Percentiles rank a stretch among this genome's conserved stretches.
Conservation (phyloP, 2,329 filamentous ascomycete genomes). For the Neonectria faginata region DNA sequence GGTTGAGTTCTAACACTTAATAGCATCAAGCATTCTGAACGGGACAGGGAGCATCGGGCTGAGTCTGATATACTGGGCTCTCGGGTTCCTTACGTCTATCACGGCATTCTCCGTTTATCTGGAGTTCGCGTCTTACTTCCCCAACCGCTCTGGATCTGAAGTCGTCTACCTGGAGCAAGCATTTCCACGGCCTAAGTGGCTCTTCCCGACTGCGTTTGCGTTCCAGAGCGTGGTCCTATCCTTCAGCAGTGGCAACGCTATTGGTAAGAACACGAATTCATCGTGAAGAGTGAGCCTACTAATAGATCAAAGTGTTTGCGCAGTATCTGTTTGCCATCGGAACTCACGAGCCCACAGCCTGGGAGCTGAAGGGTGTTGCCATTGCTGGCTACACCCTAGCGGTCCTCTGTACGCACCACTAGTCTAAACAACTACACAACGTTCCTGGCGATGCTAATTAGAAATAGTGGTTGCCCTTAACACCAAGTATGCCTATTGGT, state of each 20-base stretch:
- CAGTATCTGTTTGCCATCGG: conserved; percentile 71
- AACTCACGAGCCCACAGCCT: conserved; percentile 62
- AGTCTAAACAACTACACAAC: neutral
- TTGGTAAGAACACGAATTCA: conserved; percentile 54
- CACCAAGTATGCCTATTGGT: conserved; percentile 66
- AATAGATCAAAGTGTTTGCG: conserved; percentile 61
- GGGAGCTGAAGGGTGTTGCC: conserved; percentile 75
- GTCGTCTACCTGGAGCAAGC: conserved; percentile 77
- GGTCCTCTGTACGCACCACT: conserved; percentile 58
- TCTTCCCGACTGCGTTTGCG: conserved; percentile 73
- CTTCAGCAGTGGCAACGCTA: conserved; percentile 73
- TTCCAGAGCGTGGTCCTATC: conserved; percentile 72
- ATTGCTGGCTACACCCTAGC: conserved; percentile 72
- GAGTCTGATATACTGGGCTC: conserved; percentile 71
- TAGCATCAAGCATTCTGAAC: conserved; percentile 67
- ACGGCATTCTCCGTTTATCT: conserved; percentile 70
- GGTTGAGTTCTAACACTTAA: neutral
- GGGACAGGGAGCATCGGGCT: conserved; percentile 73
- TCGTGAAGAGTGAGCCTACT: neutral
- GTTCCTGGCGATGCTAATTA: neutral
- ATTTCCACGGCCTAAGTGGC: conserved; percentile 70
- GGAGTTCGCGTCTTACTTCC: conserved; percentile 73
- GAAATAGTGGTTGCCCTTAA: conserved; percentile 57
- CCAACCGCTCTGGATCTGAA: conserved; percentile 73
- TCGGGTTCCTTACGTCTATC: conserved; percentile 70